Percentiles rank a stretch among this genome's conserved stretches.
phyloP scores from a whole-genome alignment of 177 flowering plant species.

The Vitis hybrid region DNA sequence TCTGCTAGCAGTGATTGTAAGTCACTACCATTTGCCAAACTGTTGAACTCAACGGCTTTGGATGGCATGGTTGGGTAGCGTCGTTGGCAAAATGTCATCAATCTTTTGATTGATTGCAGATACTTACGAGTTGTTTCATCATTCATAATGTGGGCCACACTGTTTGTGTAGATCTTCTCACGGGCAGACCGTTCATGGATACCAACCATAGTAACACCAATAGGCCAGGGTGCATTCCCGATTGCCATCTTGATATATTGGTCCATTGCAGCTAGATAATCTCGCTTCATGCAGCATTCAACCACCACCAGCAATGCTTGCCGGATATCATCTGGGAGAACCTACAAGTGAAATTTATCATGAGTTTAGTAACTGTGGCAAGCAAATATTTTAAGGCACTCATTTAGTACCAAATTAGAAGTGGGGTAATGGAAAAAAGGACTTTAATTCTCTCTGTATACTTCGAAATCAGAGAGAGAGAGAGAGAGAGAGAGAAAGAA shows the following conservation, averaged over 20 bases:
- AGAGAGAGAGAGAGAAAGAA: no score
- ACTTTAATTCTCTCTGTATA: no score
- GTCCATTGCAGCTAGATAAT: slow-evolving; percentile 95
- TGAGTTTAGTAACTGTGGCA: no score
- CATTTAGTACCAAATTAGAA: no score
- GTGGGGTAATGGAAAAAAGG: no score
- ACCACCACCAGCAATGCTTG: slow-evolving; percentile 76
- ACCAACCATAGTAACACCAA: slow-evolving; percentile 99
- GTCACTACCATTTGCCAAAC: slow-evolving; percentile 98
- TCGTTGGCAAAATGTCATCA: slow-evolving; percentile 95
- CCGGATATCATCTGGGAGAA: slow-evolving; percentile 89
- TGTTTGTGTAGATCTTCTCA: slow-evolving; percentile 94
- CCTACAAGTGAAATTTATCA: slow-evolving; percentile 29
- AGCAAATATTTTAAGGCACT: no score
- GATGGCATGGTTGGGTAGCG: slow-evolving; percentile 97
- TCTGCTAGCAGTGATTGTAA: slow-evolving; percentile 76
- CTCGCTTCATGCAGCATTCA: slow-evolving; percentile 78
- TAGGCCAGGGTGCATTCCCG: slow-evolving; percentile 99
- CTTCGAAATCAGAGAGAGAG: no score
- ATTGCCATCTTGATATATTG: slow-evolving; percentile 93
- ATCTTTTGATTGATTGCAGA: slow-evolving; percentile 87
- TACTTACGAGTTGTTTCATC: slow-evolving; percentile 98
- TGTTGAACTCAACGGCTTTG: slow-evolving; percentile 95
- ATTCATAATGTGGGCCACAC: slow-evolving; percentile 99
- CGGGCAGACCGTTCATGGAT: slow-evolving; percentile 99